Evolutionary conservation across 805 yeast genomes (phyloP), one percentile per base, ranked within the genome.

Genomic region (Isabelozyma heimii): DNA sequence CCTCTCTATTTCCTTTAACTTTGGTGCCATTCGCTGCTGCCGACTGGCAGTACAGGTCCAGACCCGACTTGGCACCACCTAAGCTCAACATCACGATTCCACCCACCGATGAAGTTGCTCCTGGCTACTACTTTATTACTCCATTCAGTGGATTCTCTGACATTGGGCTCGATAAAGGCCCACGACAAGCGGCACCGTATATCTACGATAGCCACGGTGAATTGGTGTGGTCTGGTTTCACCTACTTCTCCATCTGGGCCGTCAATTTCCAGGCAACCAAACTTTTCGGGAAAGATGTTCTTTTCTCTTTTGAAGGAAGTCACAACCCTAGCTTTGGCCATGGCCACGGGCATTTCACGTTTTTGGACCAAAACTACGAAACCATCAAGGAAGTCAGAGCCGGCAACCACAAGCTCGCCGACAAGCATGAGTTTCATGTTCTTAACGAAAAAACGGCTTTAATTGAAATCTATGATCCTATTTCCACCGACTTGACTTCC

Each of bases 341-440:
- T 42, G 62, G 62, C 1, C 62, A 60, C 49, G 70, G 70, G 14
- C 75, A 67, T 48, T 53, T 65, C 40, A 67, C 69, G 5, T 46
- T 69, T 42, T 47, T 67, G 39, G 56, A 66, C 51, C 48, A 61
- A n/a, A 49, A 60, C 33, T 70, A 69, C 49, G 61, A 60, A 27
- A 56, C 67, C 3, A 46, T 62, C 30, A 62, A 57, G 47, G 71
- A 66, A 47, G 47, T 68, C 28, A 56, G 68, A 37, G 73, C 67
- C n/a, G 72, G 69, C 6, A 59, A 66, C 42, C 72, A 68, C 50
- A 57, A 61, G 40, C 52, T 69, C 12, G 47, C 57, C 40, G 74
- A 70, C 51, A 67, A 65, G 46, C 74, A 70, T 54, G 75, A 70
- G 50, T 69, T 69, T 49, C 68, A 67, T 41, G 55, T 69, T 13